Conservation (phyloP, 495 filamentous ascomycete genomes). For the Penicillium crystallinum region DNA sequence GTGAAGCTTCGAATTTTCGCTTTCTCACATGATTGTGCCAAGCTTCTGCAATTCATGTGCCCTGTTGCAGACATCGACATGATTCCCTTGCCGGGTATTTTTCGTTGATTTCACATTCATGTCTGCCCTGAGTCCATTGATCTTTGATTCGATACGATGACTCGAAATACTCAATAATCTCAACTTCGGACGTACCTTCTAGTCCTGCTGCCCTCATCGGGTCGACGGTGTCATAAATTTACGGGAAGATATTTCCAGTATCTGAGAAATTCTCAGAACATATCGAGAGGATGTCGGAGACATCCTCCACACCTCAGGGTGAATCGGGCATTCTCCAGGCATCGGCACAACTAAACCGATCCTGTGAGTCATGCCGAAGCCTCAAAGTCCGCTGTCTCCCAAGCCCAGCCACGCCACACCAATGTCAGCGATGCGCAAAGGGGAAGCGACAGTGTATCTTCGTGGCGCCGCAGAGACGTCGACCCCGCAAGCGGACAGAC, state of each 20-base stretch:
- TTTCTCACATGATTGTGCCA: neutral
- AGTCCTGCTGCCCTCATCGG: neutral
- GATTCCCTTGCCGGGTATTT: neutral
- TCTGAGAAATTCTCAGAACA: too few species aligned
- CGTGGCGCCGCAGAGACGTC: slow-evolving; percentile 70
- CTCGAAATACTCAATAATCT: slow-evolving; percentile 14
- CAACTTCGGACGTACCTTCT: neutral
- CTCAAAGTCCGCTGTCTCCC: slow-evolving; percentile 84
- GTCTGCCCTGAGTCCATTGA: neutral
- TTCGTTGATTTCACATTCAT: slow-evolving; percentile 5
- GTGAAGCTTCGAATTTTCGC: neutral
- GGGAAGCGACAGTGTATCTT: slow-evolving; percentile 70
- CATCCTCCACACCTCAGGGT: slow-evolving; percentile 29
- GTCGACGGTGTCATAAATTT: neutral
- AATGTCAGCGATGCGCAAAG: slow-evolving; percentile 78
- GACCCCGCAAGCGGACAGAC: slow-evolving; percentile 77
- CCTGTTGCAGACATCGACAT: neutral
- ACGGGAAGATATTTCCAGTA: too few species aligned
- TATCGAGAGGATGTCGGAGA: slow-evolving; percentile 32
- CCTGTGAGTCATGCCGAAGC: slow-evolving; percentile 80
- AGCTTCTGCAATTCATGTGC: neutral
- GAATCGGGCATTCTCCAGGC: slow-evolving; percentile 16
- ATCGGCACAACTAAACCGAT: slow-evolving; percentile 50
- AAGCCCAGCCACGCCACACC: slow-evolving; percentile 49
- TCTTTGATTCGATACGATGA: slow-evolving; percentile 17